Percentiles rank a stretch among this genome's conserved stretches.
These are phyloP conservation scores for Wickerhamomyces strasburgensis DNA, from an alignment of 805 yeast genomes.

Conservation along the genomic window DNA sequence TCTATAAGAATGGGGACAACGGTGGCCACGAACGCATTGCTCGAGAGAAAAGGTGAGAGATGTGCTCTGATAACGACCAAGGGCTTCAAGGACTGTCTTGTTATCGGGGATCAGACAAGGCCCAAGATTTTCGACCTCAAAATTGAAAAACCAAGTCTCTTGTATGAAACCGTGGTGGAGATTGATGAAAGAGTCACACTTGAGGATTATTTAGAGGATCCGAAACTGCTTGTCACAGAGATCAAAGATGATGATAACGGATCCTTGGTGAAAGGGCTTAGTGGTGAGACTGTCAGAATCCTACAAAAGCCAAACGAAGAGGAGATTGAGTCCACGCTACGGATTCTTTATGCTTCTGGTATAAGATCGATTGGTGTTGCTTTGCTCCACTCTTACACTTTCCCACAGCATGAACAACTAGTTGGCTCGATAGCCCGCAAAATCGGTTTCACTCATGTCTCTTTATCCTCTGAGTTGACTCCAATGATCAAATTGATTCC, in stretches of 20 bases:
- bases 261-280: conserved; percentile 45
- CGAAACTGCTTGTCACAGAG: conserved; percentile 28
- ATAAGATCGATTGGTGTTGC: conserved; percentile 68
- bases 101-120: conserved; percentile 87
- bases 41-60: conserved; percentile 87
- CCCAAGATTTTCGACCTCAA: conserved; percentile 85
- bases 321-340: conserved; percentile 38
- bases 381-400: conserved; percentile 69
- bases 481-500: conserved; percentile 78
- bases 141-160: conserved; percentile 62
- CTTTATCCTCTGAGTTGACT: conserved; percentile 61
- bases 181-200: conserved; percentile 87
- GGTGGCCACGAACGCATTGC: conserved; percentile 90
- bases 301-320: conserved; percentile 44
- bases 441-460: conserved; percentile 64
- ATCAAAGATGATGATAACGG: conserved; percentile 23
- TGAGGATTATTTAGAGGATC: conserved; percentile 77
- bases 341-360: conserved; percentile 47
- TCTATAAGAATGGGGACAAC: conserved; percentile 89
- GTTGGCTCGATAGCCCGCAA: conserved; percentile 56
- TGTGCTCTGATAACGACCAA: conserved; percentile 84
- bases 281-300: conserved; percentile 65
- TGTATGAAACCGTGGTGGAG: conserved; percentile 75
- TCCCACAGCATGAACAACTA: conserved; percentile 58
- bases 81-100: conserved; percentile 79